Evolutionary conservation across 2,329 filamentous ascomycete species (phyloP).

Genomic region (Zasmidium cellare): DNA sequence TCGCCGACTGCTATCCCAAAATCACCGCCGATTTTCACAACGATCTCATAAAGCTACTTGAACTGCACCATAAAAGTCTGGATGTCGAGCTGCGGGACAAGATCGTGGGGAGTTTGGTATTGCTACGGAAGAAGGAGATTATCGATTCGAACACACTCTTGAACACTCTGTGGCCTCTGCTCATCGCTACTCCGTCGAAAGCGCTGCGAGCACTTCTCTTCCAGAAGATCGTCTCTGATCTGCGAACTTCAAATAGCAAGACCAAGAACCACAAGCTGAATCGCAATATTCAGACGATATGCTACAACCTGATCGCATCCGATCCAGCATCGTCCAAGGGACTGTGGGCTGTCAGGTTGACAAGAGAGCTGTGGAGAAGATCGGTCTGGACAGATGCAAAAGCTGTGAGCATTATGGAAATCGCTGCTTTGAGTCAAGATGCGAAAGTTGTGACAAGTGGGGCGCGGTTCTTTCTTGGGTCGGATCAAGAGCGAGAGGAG

Average conservation of each 20-base stretch:
- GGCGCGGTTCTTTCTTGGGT: slow-evolving; percentile 91
- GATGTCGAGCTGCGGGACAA: slow-evolving; percentile 89
- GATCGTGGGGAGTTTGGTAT: slow-evolving; percentile 83
- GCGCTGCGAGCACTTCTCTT: slow-evolving; percentile 79
- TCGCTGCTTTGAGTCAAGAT: slow-evolving; percentile 83
- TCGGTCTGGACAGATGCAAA: slow-evolving; percentile 95
- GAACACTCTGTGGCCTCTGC: slow-evolving; percentile 90
- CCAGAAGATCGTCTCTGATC: slow-evolving; percentile 86
- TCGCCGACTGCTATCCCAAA: slow-evolving; percentile 87
- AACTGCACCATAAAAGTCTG: slow-evolving; percentile 77
- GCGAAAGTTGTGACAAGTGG: slow-evolving; percentile 88
- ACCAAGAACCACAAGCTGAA: slow-evolving; percentile 90
- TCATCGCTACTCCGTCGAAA: slow-evolving; percentile 91
- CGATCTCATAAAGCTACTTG: slow-evolving; percentile 78
- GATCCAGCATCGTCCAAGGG: slow-evolving; percentile 83
- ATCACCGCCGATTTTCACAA: slow-evolving; percentile 75
- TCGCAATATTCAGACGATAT: slow-evolving; percentile 85
- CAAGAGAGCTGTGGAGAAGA: slow-evolving; percentile 91
- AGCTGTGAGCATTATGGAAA: slow-evolving; percentile 97
- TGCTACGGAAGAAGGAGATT: slow-evolving; percentile 87
- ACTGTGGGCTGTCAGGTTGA: slow-evolving; percentile 94
- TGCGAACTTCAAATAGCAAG: slow-evolving; percentile 85
- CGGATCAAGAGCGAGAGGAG: slow-evolving; percentile 93
- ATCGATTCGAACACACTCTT: slow-evolving; percentile 82
- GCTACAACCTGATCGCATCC: slow-evolving; percentile 86